These are phyloP conservation scores for Xylariales sp. DNA, from an alignment of 2,329 filamentous ascomycete genomes.

Conservation along the genomic window DNA sequence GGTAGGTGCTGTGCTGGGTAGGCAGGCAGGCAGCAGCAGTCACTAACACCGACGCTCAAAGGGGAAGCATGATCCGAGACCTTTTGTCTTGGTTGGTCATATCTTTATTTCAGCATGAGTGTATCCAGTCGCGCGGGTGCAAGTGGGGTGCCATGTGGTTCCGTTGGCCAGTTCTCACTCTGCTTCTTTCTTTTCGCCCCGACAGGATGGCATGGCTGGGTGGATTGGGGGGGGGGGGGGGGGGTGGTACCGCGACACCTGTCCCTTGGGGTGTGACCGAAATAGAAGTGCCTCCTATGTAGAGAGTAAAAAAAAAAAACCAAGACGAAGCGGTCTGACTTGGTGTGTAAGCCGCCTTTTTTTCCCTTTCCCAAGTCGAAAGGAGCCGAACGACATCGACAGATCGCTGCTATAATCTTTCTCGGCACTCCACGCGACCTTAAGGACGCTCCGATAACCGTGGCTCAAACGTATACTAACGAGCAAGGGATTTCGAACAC, in stretches of 20 bases:
- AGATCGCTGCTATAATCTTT: not conserved
- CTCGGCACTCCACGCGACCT: not conserved
- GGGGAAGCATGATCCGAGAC: conserved; percentile 31
- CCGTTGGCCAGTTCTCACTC: conserved; percentile 13
- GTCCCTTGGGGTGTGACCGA: conserved; percentile 4
- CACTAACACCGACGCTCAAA: conserved; percentile 22
- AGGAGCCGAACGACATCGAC: not conserved
- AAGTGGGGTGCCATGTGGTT: conserved; percentile 36
- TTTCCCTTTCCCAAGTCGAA: not conserved
- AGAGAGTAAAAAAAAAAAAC: not conserved
- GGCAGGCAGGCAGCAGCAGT: conserved; percentile 3
- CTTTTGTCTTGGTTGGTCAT: conserved; percentile 22
- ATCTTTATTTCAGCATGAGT: conserved; percentile 23
- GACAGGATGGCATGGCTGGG: conserved; percentile 21
- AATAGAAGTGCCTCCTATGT: conserved; percentile 15
- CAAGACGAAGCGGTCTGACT: not conserved
- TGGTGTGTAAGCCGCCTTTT: not conserved
- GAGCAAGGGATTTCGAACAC: not conserved
- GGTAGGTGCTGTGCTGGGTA: no score
- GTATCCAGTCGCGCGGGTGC: conserved; percentile 24
- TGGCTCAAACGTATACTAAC: not conserved
- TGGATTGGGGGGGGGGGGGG: not conserved
- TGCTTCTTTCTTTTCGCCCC: conserved; percentile 23
- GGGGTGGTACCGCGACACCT: conserved; percentile 14
- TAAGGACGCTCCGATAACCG: not conserved